Conservation (phyloP, 2,329 filamentous ascomycete genomes). For the Cytospora paraplurivora region DNA sequence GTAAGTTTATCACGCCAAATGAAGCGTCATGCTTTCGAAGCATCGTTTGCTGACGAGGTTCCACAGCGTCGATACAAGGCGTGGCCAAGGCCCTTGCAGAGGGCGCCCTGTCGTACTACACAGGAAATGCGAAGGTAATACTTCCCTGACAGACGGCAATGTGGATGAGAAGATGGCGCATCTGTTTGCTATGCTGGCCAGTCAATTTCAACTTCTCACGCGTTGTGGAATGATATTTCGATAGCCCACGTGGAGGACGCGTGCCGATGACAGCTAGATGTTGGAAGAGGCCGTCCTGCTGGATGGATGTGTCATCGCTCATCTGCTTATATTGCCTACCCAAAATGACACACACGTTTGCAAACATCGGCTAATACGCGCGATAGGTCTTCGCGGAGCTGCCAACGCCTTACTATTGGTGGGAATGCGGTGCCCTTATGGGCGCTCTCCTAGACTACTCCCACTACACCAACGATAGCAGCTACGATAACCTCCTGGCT, state of each 20-base stretch:
- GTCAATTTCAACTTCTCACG: background rate
- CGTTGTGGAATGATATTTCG: too few relatives aligned
- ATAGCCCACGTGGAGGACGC: too few relatives aligned
- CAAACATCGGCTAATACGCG: conserved; percentile 7
- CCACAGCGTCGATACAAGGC: conserved; percentile 60
- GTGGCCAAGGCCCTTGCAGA: conserved; percentile 63
- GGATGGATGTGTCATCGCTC: background rate
- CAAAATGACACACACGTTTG: background rate
- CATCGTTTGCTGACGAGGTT: conserved; percentile 27
- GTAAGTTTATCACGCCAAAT: conserved; percentile 34
- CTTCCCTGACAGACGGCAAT: background rate
- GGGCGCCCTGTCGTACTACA: conserved; percentile 66
- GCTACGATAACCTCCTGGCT: conserved; percentile 61
- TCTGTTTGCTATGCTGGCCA: background rate
- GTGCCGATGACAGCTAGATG: background rate
- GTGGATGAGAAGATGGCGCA: background rate
- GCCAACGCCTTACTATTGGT: conserved; percentile 69
- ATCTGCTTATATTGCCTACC: background rate
- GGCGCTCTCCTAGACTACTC: conserved; percentile 72
- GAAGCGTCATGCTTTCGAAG: background rate
- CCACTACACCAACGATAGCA: conserved; percentile 63
- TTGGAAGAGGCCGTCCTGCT: background rate
- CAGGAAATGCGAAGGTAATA: conserved; percentile 51
- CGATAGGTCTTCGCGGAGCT: conserved; percentile 61
- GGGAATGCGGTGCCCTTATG: conserved; percentile 66